Evolutionary conservation across 495 filamentous ascomycete genomes (phyloP).

Genomic region (Filosporella fistucella): DNA sequence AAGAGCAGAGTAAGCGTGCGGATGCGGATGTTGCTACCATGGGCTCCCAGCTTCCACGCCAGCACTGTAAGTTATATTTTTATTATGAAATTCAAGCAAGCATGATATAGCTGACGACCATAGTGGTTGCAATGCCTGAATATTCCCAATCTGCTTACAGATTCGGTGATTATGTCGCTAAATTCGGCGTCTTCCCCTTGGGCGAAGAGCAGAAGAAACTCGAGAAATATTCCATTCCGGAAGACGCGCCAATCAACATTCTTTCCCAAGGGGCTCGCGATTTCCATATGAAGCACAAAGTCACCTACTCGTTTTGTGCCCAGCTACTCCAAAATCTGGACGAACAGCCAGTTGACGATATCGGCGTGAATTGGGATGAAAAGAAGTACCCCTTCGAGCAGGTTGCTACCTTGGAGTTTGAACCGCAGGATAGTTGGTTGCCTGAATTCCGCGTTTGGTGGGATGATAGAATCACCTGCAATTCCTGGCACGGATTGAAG

Average conservation of each 20-base stretch:
- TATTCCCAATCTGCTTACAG: constrained; percentile 74
- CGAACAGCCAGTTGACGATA: constrained; percentile 43
- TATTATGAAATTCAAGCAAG: not conserved
- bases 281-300: constrained; percentile 37
- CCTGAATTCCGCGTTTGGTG: constrained; percentile 36
- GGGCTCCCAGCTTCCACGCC: not conserved
- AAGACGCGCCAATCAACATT: constrained; percentile 26
- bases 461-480: constrained; percentile 41
- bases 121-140: constrained; percentile 10
- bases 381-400: constrained; percentile 43
- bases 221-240: not conserved
- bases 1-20: constrained; percentile 34
- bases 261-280: constrained; percentile 32
- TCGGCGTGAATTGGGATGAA: constrained; percentile 39
- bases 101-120: not conserved
- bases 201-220: not conserved
- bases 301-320: constrained; percentile 37
- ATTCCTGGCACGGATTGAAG: constrained; percentile 41
- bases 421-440: constrained; percentile 37
- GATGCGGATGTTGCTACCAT: constrained; percentile 24
- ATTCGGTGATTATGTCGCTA: constrained; percentile 71
- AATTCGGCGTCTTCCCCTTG: constrained; percentile 59
- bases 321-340: constrained; percentile 40
- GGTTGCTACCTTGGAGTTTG: constrained; percentile 36
- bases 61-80: constrained; percentile 4